Evolutionary conservation across 1,284 basidiomycete species (phyloP), one percentile per base, ranked within the genome.

Genomic region (Sporisorium exsertum): DNA sequence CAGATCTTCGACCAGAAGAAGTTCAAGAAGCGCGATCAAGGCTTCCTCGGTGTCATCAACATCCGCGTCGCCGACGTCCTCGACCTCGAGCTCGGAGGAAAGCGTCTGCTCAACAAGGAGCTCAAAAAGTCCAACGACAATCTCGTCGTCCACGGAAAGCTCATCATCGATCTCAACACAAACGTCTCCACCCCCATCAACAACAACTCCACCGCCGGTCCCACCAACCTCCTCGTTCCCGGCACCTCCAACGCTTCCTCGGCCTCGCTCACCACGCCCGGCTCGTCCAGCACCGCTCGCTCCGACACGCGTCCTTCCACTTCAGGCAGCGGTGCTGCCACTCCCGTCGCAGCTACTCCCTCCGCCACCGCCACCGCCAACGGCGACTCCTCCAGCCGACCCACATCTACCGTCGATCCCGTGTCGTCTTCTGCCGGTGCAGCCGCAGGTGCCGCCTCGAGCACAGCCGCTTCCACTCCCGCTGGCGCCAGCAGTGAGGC

Each of bases 1-100:
- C 95, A 97, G 87, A 94, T 97, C 82, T 97, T 97, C 81, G 95
- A 97, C 87, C 95, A 97, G 87, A 92, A 94, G 86, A 97, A 96
- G 87, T 97, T 97, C 88, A 97, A 96, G 88, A 89, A 93, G 87
- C 91, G 91, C 86, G 94, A 97, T 86, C 94, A 97, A 85, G 94
- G 94, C 5, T 97, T 97, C 87, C 88, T 97, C 52, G 94, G 94
- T 58, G 94, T 95, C 29, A 94, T 97, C 83, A 96, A 96, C 85
- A 90, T 97, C 80, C 90, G 91, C 75, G 93, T 97, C 68, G 90
- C 92, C 75, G 93, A 95, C 86, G 92, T 93, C n/a, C 88, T 97
- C 57, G 94, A 96, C 85, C 88, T 96, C 43, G 93, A 94, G 72
- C 87, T 94, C 18, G 94, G 93, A 59, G 93, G 93, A 16, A 94